Conservation (phyloP, 179 eudicot species). For the Spergularia azorica region DNA sequence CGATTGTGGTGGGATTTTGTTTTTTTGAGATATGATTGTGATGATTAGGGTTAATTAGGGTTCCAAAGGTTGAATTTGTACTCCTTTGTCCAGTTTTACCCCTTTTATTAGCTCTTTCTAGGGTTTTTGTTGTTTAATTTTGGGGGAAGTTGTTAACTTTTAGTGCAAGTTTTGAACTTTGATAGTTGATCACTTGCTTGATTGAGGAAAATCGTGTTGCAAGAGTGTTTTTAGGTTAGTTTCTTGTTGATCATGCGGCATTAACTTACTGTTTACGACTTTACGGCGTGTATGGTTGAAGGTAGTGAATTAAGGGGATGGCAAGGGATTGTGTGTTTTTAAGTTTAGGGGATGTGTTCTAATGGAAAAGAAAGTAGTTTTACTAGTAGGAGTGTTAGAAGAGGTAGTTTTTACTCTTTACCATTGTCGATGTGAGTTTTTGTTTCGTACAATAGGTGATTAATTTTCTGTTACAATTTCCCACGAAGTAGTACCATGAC, state of each 20-base stretch:
- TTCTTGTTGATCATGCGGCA: not conserved
- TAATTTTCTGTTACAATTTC: not conserved
- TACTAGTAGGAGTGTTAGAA: not conserved
- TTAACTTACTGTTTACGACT: not conserved
- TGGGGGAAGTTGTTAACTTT: not conserved
- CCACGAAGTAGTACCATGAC: not conserved
- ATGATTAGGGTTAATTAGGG: not conserved
- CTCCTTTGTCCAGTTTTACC: too few relatives aligned
- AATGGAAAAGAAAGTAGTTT: not conserved
- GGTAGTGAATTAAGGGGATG: too few relatives aligned
- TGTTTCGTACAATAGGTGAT: not conserved
- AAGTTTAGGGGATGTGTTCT: not conserved
- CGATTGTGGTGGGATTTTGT: not conserved
- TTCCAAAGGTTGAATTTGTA: not conserved
- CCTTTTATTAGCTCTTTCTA: too few relatives aligned
- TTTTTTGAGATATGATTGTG: not conserved
- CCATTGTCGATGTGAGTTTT: too few relatives aligned
- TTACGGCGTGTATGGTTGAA: not conserved
- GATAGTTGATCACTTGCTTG: not conserved
- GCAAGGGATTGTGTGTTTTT: not conserved
- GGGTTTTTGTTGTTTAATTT: too few relatives aligned
- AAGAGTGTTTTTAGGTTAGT: not conserved
- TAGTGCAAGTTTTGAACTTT: not conserved
- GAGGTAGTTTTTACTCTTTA: not conserved
- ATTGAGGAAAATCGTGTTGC: not conserved